Percentiles rank a stretch among this genome's conserved stretches.
These are phyloP conservation scores for Paramecium pentaurelia DNA, from an alignment of 73 alveolate genomes.

Conservation along the genomic window DNA sequence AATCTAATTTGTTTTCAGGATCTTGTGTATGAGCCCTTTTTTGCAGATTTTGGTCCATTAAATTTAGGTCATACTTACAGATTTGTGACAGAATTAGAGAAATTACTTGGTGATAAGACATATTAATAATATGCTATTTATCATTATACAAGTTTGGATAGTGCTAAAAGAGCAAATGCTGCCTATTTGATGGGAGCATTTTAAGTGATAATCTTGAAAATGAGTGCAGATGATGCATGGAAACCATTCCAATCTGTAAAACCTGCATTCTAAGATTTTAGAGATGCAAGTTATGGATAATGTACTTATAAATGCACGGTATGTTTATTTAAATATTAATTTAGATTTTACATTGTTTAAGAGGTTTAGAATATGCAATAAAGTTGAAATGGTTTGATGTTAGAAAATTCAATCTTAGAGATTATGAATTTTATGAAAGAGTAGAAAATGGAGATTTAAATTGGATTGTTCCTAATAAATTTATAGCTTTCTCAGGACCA, in stretches of 20 bases:
- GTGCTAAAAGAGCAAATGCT: constrained; percentile 91
- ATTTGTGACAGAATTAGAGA: constrained; percentile 84
- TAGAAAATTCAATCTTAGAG: constrained; percentile 77
- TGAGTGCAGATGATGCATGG: constrained; percentile 94
- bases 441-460: constrained; percentile 94
- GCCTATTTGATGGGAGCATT: constrained; percentile 92
- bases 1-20: constrained; percentile 52
- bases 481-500: constrained; percentile 93
- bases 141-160: constrained; percentile 86
- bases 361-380: constrained; percentile 89
- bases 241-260: constrained; percentile 60
- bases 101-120: constrained; percentile 70
- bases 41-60: constrained; percentile 95
- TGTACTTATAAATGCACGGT: constrained; percentile 88
- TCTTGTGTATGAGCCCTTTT: constrained; percentile 91
- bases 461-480: constrained; percentile 92
- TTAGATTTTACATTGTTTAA: constrained; percentile 74
- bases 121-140: constrained; percentile 73
- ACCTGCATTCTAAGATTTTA: constrained; percentile 75
- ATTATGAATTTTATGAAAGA: constrained; percentile 90
- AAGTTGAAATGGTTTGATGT: constrained; percentile 91
- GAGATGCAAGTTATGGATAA: constrained; percentile 91
- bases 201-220: constrained; percentile 72
- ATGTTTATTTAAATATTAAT: background rate
- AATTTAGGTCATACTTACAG: constrained; percentile 82